phyloP scores from a whole-genome alignment of 768 basidiomycete genomes.

The Pleurotus salmoneostramineus region DNA sequence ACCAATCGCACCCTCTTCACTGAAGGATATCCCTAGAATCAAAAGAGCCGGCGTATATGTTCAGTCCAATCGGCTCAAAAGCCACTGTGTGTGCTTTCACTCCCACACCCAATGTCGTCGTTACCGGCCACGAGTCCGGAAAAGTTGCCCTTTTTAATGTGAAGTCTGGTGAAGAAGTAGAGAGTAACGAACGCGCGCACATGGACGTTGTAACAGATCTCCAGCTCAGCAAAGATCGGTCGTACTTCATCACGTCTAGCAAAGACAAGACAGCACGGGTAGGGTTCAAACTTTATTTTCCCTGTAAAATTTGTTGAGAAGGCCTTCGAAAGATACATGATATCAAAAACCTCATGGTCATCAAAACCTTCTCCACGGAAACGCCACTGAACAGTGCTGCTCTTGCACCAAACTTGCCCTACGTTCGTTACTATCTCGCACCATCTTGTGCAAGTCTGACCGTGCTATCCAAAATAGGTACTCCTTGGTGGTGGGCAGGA shows the following conservation, averaged over 20 bases:
- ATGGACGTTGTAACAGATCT: conserved; percentile 86
- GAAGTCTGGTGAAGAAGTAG: conserved; percentile 79
- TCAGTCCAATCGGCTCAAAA: conserved; percentile 90
- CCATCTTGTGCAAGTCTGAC: not conserved
- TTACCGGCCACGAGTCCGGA: conserved; percentile 96
- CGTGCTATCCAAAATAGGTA: conserved; percentile 41
- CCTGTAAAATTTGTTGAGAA: not conserved
- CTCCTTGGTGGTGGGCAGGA: conserved; percentile 97
- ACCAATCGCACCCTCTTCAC: conserved; percentile 1
- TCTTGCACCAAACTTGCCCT: conserved; percentile 79
- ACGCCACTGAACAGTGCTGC: conserved; percentile 95
- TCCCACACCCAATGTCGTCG: conserved; percentile 67
- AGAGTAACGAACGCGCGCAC: conserved; percentile 85
- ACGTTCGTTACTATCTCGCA: conserved; percentile 41
- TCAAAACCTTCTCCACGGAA: conserved; percentile 93
- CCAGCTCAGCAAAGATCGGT: conserved; percentile 84
- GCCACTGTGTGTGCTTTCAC: conserved; percentile 97
- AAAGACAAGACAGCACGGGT: conserved; percentile 97
- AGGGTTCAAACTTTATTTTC: conserved; percentile 19
- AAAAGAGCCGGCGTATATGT: conserved; percentile 69
- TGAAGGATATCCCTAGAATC: conserved; percentile 48
- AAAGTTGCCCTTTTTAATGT: conserved; percentile 91
- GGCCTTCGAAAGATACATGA: conserved; percentile 65
- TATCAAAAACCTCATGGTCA: conserved; percentile 79
- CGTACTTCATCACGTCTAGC: conserved; percentile 94